Percentiles rank a stretch among this genome's conserved stretches.
phyloP scores from a whole-genome alignment of 2,329 filamentous ascomycete genomes.

The Ophiosphaerella narmari region DNA sequence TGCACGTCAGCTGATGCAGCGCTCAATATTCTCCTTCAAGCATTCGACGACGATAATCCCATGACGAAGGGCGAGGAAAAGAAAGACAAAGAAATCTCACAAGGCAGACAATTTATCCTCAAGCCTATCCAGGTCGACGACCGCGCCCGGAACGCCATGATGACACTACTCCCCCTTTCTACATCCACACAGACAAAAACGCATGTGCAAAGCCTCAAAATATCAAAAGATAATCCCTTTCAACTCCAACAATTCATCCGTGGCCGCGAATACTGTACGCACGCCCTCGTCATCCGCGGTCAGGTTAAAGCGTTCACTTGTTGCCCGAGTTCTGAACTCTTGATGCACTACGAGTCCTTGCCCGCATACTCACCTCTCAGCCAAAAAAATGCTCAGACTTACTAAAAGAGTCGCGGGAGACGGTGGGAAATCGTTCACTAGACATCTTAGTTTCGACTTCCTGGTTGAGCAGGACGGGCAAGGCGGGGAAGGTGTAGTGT shows the following conservation, averaged over 20 bases:
- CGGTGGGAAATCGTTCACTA: constrained; percentile 61
- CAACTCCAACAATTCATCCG: constrained; percentile 70
- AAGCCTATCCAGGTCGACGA: constrained; percentile 70
- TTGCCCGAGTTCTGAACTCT: constrained; percentile 65
- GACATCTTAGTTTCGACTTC: constrained; percentile 75
- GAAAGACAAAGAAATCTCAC: constrained; percentile 10
- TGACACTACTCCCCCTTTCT: constrained; percentile 63
- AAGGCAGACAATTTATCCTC: constrained; percentile 63
- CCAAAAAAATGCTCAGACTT: constrained; percentile 66
- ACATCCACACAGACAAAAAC: constrained; percentile 58
- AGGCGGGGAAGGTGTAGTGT: constrained; percentile 39
- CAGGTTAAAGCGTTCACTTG: constrained; percentile 68
- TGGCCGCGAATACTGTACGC: constrained; percentile 71
- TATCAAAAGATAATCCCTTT: constrained; percentile 63
- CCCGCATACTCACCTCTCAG: constrained; percentile 59
- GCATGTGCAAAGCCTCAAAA: constrained; percentile 60
- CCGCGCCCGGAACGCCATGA: constrained; percentile 62
- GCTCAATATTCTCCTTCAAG: constrained; percentile 54
- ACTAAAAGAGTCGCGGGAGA: constrained; percentile 59
- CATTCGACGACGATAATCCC: constrained; percentile 11
- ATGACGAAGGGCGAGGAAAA: background rate
- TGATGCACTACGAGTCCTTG: constrained; percentile 70
- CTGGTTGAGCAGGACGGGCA: constrained; percentile 57
- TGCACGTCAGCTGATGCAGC: constrained; percentile 61
- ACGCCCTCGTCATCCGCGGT: constrained; percentile 69